phyloP scores from a whole-genome alignment of 345 rosid genomes.

The Trapa incisa region DNA sequence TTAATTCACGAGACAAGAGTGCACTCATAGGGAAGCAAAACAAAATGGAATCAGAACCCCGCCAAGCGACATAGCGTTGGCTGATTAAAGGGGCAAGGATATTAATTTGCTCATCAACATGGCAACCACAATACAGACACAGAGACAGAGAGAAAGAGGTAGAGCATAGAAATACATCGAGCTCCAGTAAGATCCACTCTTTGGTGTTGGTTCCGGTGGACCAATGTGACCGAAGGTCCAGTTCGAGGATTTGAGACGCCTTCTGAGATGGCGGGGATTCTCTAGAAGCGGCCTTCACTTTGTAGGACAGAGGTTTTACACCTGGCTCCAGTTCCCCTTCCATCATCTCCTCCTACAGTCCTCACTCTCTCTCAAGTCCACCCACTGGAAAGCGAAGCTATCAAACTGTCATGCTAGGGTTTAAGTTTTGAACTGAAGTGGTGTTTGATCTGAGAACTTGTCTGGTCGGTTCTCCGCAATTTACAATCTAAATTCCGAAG shows the following conservation, averaged over 20 bases:
- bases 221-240: constrained; percentile 83
- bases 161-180: constrained; percentile 33
- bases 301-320: constrained; percentile 53
- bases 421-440: too few species aligned
- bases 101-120: neutral
- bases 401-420: too few species aligned
- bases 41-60: neutral
- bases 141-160: constrained; percentile 3
- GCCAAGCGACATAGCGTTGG: neutral
- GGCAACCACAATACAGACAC: too few species aligned
- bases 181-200: constrained; percentile 83
- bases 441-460: too few species aligned
- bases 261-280: constrained; percentile 62
- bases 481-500: too few species aligned
- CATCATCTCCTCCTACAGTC: constrained; percentile 17
- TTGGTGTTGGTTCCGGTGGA: constrained; percentile 76
- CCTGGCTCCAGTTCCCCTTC: constrained; percentile 67
- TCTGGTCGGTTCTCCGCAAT: too few species aligned
- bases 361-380: too few species aligned
- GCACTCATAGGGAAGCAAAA: neutral
- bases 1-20: neutral
- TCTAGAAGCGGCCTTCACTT: constrained; percentile 64
- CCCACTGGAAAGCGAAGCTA: too few species aligned
- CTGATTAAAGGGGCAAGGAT: neutral
- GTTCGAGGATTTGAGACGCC: constrained; percentile 58